phyloP scores from a whole-genome alignment of 352 stramenopile species.

The Globisporangium nodosum region DNA sequence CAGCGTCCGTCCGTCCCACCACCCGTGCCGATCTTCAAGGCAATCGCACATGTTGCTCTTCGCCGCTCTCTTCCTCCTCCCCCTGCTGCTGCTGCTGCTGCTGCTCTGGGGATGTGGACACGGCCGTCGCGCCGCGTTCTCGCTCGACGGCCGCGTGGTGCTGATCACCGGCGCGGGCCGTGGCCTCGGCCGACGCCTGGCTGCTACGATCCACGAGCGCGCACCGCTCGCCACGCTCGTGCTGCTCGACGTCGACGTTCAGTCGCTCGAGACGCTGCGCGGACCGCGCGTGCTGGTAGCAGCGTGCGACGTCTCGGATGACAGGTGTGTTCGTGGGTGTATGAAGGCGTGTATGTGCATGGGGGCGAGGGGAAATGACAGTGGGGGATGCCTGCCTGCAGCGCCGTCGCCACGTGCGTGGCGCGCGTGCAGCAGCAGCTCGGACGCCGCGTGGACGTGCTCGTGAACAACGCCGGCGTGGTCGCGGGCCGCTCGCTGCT shows the following conservation, averaged over 20 bases:
- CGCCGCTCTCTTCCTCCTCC: background rate
- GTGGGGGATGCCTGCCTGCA: constrained; percentile 4
- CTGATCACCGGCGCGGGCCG: constrained; percentile 60
- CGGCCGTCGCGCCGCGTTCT: constrained; percentile 15
- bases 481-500: constrained; percentile 33
- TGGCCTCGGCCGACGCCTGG: constrained; percentile 49
- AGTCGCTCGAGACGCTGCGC: constrained; percentile 26
- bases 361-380: no score
- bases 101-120: background rate
- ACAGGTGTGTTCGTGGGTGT: constrained; percentile 25
- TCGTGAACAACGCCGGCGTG: constrained; percentile 65
- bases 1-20: no score
- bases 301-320: constrained; percentile 59
- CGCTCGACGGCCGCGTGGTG: constrained; percentile 40
- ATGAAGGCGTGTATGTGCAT: background rate
- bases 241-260: constrained; percentile 56
- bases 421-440: constrained; percentile 18
- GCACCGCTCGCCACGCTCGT: constrained; percentile 33
- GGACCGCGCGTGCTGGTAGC: constrained; percentile 27
- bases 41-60: background rate
- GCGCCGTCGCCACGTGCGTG: constrained; percentile 29
- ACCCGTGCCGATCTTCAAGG: no score
- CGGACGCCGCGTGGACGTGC: constrained; percentile 32
- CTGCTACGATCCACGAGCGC: constrained; percentile 23
- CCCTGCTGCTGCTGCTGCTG: constrained; percentile 6